Evolutionary conservation across 495 filamentous ascomycete species (phyloP), one percentile per base, ranked within the genome.

Genomic region (Xylaria flabelliformis): DNA sequence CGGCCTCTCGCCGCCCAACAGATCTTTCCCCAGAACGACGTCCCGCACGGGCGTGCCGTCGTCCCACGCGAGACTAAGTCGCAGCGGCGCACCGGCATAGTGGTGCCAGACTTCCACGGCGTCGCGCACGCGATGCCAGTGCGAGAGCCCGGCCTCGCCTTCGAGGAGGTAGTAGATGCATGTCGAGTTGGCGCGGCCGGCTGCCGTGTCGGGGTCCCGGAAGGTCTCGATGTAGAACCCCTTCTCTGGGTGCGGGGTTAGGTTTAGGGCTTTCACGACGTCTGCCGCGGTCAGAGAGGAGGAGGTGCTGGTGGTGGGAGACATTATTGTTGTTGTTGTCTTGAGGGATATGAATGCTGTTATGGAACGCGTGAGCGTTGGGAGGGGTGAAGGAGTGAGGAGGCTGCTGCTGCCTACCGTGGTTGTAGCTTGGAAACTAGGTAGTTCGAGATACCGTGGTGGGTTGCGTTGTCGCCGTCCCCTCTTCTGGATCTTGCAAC

Each of bases 91-190:
- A 13, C 85, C 85, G 64, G 84, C 82, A 58, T 85, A 85, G 75
- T 83, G 80, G 75, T 86, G 85, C 84, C 83, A 86, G 21, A 83
- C 69, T 72, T 86, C 84, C 56, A 77, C 80, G 24, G 82, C 79
- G 66, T 84, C 82, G 51, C 59, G 53, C n/a, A 86, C 79, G 68
- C 81, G 80, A 74, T 86, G 85, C 85, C 84, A 86, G 69, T 76
- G 72, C 32, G 85, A 86, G n/a, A 76, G 29, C 19, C 82, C 82
- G 32, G 70, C 76, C n/a, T 72, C 39, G 32, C 83, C 82, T 58
- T 85, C 80, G 19, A 86, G 84, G 17, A 85, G 82, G 73, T 85
- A 86, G 74, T 85, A 86, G 64, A 85, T 85, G 53, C 76, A 80
- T 0, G 85, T 86, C 76, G 80, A 82, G 71, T 74, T 73, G 3